Conservation (phyloP, 2,329 filamentous ascomycete species). For the Botryotinia narcissicola region DNA sequence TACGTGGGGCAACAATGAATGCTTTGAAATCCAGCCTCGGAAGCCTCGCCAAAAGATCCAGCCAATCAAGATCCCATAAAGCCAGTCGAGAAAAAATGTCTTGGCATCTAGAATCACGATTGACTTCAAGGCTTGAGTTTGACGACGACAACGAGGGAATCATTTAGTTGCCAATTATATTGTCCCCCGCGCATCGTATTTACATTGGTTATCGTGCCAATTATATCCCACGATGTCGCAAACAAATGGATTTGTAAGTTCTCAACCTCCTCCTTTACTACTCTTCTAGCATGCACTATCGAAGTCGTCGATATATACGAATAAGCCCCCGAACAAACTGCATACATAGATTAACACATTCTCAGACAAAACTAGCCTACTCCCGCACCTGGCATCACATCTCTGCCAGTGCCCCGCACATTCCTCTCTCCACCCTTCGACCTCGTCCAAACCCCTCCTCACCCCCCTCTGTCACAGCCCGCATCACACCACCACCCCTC, state of each 20-base stretch:
- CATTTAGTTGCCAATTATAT: neutral
- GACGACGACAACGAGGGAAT: constrained; percentile 16
- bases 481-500: constrained; percentile 69
- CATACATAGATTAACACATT: neutral
- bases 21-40: constrained; percentile 33
- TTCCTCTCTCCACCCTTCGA: constrained; percentile 53
- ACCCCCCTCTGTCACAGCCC: constrained; percentile 41
- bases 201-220: constrained; percentile 29
- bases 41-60: constrained; percentile 7
- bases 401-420: constrained; percentile 67
- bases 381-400: constrained; percentile 89
- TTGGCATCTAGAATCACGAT: constrained; percentile 19
- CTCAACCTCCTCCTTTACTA: neutral
- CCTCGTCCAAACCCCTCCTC: constrained; percentile 38
- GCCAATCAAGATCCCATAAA: constrained; percentile 12
- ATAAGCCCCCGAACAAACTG: neutral
- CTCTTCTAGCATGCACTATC: constrained; percentile 16
- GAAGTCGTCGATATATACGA: constrained; percentile 11
- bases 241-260: constrained; percentile 68
- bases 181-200: neutral
- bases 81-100: constrained; percentile 17
- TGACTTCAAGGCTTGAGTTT: constrained; percentile 11
- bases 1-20: constrained; percentile 23
- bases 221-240: constrained; percentile 63
- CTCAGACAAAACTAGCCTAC: constrained; percentile 91